Base-by-base conservation (phyloP, 495 filamentous ascomycete species). In the Delitschia confertaspora region DNA sequence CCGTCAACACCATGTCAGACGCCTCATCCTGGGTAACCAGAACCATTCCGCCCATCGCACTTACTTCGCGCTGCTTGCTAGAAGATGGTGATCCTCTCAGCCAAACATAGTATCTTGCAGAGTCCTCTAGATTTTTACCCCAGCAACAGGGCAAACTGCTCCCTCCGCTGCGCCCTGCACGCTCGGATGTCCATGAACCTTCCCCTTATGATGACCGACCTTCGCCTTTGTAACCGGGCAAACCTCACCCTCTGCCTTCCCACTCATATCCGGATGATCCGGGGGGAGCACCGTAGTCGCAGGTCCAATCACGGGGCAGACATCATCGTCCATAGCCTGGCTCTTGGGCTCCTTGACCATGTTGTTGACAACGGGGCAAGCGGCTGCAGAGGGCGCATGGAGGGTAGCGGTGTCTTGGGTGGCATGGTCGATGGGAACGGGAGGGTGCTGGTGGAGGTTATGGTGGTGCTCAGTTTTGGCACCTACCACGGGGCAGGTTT, bases 241-340 rank as follows among this genome's bases (percentile, higher is more conserved):
- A 11, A 47, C 38, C 14, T 47, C 49, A n/a, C 43, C 49, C 31
- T 47, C 42, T 38, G 42, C 43, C 24, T 42, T 43, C 6, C 23
- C 22, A 9, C 33, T 18, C 3, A 35, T 45, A 19, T 38, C 33
- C 10, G 49, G 49, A 21, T 53, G 49, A 23, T 47, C 37, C 6
- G 49, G 49, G 4, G 49, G 49, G n/a, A 53, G 49, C 4, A 53
- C 36, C 1, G 49, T 53, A 3, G 49, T 53, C 6, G 49, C 49
- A 24, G 49, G 36, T 6, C 49, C 49, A 14, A 53, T 36, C 17
- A 53, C 49, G n/a, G 49, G 49, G 33, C 49, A 53, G 0, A 53
- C 33, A 9, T 53, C 38, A 22, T 53, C 49, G 38, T 53, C 49
- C 49, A 53, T 53, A 32, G 29, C 42, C 25, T 47, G 10, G 31